Evolutionary conservation across 306 rosid genomes (phyloP), one percentile per base, ranked within the genome.

Genomic region (Rubus parviflorus): DNA sequence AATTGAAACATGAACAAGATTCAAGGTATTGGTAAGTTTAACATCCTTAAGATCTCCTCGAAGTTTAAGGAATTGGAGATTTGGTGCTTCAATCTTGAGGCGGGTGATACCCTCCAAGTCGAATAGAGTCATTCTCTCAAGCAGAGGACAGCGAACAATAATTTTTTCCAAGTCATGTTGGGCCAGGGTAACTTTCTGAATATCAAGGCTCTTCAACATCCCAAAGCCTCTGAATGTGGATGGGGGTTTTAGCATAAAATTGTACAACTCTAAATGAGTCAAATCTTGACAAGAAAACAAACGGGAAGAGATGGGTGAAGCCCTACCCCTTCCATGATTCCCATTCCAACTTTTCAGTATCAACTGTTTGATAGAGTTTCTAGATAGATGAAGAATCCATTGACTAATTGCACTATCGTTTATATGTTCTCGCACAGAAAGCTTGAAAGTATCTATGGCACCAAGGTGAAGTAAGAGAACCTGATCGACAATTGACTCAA

Each of bases 401-500:
- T 78, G 76, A 81, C 83, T 87, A 23, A 89, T 10, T 22, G 2
- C 7, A 60, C 1, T 75, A 49, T 80, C 88, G 60, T 42, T 6
- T 5, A 22, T 12, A 5, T 0, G 2, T 48, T 87, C 82, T 4
- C 78, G 77, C 62, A 83, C 82, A 25, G 88, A 81, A 57, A 87
- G 82, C 75, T 77, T 81, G 85, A 85, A 85, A 82, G 67, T 83
- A 69, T 60, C 67, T 60, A 89, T 82, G 48, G 76, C 30, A 60
- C 89, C 93, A 47, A 76, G n/a, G 77, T 89, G 93, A 63, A 89
- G 90, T 71, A 89, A 80, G 72, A 89, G 90, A 8, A 85, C 86
- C 6, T 80, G 89, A 80, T 61, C 42, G 19, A 61, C 67, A 61
- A 1, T 5, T 2, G 6, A 42, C 46, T 42, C 46, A 42, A 42